These are phyloP conservation scores for Monosporascus sp. DNA, from an alignment of 2,329 filamentous ascomycete species.

Conservation along the genomic window DNA sequence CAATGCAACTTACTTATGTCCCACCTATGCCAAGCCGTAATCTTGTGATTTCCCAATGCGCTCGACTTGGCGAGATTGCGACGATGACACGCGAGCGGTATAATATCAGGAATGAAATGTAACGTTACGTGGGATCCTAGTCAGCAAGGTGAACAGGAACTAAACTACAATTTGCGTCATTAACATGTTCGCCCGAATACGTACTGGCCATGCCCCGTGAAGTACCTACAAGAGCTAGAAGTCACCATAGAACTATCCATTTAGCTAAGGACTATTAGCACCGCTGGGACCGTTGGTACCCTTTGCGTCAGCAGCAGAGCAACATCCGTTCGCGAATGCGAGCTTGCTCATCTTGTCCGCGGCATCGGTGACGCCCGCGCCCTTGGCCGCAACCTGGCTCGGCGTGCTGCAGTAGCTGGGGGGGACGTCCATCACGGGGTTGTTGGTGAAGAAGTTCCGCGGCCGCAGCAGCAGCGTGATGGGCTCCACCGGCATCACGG, in stretches of 20 bases:
- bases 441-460: conserved; percentile 75
- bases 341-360: conserved; percentile 24
- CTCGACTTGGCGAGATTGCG: too few species aligned
- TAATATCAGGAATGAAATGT: too few species aligned
- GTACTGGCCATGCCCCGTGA: background rate
- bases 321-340: conserved; percentile 17
- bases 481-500: conserved; percentile 83
- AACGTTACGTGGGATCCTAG: too few species aligned
- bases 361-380: conserved; percentile 24
- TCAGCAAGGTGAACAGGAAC: too few species aligned
- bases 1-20: too few species aligned
- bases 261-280: conserved; percentile 8
- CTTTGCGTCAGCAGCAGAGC: conserved; percentile 9
- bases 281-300: conserved; percentile 13
- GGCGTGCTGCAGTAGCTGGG: conserved; percentile 70
- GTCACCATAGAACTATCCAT: background rate
- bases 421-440: conserved; percentile 75
- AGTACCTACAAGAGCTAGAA: background rate
- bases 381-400: conserved; percentile 44
- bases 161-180: too few species aligned
- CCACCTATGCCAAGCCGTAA: too few species aligned
- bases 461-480: conserved; percentile 76
- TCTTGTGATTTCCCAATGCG: too few species aligned
- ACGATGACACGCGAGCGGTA: too few species aligned
- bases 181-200: background rate